Evolutionary conservation across 306 rosid genomes (phyloP).

Genomic region (Inga leiocalycina): DNA sequence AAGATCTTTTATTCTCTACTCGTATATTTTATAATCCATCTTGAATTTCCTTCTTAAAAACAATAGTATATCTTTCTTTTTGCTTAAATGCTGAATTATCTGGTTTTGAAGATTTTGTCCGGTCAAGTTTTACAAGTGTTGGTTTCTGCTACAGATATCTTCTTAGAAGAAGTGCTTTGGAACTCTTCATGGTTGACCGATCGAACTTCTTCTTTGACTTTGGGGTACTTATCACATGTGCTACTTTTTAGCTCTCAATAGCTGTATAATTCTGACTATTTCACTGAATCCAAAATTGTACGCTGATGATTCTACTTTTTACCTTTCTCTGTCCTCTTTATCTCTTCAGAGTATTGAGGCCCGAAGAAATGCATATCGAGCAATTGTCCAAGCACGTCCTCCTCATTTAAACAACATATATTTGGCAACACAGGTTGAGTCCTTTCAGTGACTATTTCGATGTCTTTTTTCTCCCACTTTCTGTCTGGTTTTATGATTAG

Average conservation of each 20-base stretch:
- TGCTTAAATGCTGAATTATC: constrained; percentile 1
- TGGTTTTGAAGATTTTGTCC: constrained; percentile 15
- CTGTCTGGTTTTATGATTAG: constrained; percentile 12
- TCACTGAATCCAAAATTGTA: constrained; percentile 13
- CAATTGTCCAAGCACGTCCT: constrained; percentile 89
- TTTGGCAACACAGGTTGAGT: constrained; percentile 89
- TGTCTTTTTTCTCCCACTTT: neutral
- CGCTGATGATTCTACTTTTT: constrained; percentile 22
- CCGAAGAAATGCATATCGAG: constrained; percentile 89
- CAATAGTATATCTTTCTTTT: constrained; percentile 1
- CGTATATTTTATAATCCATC: neutral
- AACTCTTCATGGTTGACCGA: constrained; percentile 91
- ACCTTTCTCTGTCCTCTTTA: constrained; percentile 24
- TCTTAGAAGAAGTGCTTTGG: constrained; percentile 95
- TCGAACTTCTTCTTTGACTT: constrained; percentile 96
- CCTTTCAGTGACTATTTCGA: constrained; percentile 9
- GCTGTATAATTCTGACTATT: constrained; percentile 23
- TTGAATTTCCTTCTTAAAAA: neutral
- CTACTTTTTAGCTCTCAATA: constrained; percentile 23
- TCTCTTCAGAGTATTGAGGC: constrained; percentile 74
- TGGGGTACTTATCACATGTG: constrained; percentile 64
- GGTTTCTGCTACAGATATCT: constrained; percentile 67
- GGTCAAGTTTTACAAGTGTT: constrained; percentile 20
- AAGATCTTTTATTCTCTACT: neutral
- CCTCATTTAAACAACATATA: constrained; percentile 85